These are phyloP conservation scores for Lasiosphaeria ovina DNA, from an alignment of 495 filamentous ascomycete species.

Conservation along the genomic window DNA sequence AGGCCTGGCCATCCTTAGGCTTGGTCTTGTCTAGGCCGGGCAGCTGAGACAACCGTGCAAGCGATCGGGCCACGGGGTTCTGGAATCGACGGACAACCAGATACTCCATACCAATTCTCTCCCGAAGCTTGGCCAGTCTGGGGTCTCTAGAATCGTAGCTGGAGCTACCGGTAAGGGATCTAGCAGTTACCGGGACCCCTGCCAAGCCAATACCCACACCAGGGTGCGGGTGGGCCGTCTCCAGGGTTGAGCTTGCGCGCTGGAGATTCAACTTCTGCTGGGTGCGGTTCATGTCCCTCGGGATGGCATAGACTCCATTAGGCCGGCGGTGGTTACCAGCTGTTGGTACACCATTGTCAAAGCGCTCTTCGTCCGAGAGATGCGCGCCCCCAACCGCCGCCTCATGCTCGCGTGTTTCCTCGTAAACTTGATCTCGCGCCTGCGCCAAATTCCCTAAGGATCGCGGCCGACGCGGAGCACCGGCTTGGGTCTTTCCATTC, in stretches of 20 bases:
- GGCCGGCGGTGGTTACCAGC: constrained; percentile 14
- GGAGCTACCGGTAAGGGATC: constrained; percentile 37
- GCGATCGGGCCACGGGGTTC: constrained; percentile 60
- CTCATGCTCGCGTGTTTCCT: constrained; percentile 3
- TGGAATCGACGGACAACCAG: constrained; percentile 65
- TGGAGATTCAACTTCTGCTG: constrained; percentile 73
- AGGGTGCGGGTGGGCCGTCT: constrained; percentile 47
- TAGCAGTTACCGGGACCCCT: constrained; percentile 32
- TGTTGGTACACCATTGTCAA: constrained; percentile 23
- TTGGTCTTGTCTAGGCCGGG: constrained; percentile 41
- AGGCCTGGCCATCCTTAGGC: constrained; percentile 38
- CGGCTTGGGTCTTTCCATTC: constrained; percentile 16
- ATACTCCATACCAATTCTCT: constrained; percentile 64
- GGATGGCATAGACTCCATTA: constrained; percentile 25
- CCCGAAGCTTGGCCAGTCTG: constrained; percentile 54
- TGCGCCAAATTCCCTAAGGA: constrained; percentile 29
- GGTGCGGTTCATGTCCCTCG: constrained; percentile 57
- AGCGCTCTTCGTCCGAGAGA: constrained; percentile 38
- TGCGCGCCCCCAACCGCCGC: constrained; percentile 13
- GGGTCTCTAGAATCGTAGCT: constrained; percentile 49
- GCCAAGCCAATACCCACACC: constrained; percentile 31
- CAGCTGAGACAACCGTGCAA: constrained; percentile 51
- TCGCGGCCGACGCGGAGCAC: constrained; percentile 23
- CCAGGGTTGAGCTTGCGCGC: constrained; percentile 63
- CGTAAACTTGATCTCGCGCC: constrained; percentile 7